Percentiles rank a stretch among this genome's conserved stretches.
These are phyloP conservation scores for Alloteropsis angusta DNA, from an alignment of 202 grass and related monocot species.

Conservation along the genomic window DNA sequence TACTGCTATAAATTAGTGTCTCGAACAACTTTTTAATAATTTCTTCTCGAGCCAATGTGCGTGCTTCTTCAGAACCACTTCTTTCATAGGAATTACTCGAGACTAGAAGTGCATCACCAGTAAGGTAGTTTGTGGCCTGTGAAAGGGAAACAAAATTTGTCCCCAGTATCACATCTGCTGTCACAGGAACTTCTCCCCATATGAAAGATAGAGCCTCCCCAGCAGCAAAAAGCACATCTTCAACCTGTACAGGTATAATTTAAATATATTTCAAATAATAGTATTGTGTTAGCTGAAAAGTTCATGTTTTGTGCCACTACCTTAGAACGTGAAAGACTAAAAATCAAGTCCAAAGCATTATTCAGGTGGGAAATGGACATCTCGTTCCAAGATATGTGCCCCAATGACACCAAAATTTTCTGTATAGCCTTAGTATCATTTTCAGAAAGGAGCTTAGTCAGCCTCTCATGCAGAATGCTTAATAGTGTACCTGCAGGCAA, in stretches of 20 bases:
- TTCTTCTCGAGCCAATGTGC: slow-evolving; percentile 46
- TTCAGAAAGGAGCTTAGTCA: slow-evolving; percentile 76
- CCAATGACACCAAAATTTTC: slow-evolving; percentile 87
- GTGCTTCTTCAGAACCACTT: slow-evolving; percentile 54
- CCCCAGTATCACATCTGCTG: slow-evolving; percentile 70
- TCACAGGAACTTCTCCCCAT: slow-evolving; percentile 84
- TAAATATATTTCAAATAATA: slow-evolving; percentile 25
- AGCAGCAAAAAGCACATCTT: slow-evolving; percentile 91
- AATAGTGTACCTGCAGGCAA: slow-evolving; percentile 53
- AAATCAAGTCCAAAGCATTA: slow-evolving; percentile 76
- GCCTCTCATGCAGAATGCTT: slow-evolving; percentile 47
- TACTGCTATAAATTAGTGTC: slow-evolving; percentile 73
- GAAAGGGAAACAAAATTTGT: slow-evolving; percentile 84
- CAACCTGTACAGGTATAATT: slow-evolving; percentile 53
- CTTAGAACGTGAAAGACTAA: slow-evolving; percentile 85
- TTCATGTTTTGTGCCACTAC: slow-evolving; percentile 25
- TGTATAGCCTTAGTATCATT: slow-evolving; percentile 84
- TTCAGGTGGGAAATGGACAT: slow-evolving; percentile 64
- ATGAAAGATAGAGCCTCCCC: slow-evolving; percentile 93
- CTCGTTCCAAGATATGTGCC: slow-evolving; percentile 87
- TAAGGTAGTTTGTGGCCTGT: slow-evolving; percentile 78
- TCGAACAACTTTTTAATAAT: slow-evolving; percentile 84
- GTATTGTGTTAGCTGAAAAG: neutral
- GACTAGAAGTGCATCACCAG: slow-evolving; percentile 44
- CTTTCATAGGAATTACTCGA: slow-evolving; percentile 32